Evolutionary conservation across 2,329 filamentous ascomycete genomes (phyloP), one percentile per base, ranked within the genome.

Genomic region (Chrysosporium keratinophilum): DNA sequence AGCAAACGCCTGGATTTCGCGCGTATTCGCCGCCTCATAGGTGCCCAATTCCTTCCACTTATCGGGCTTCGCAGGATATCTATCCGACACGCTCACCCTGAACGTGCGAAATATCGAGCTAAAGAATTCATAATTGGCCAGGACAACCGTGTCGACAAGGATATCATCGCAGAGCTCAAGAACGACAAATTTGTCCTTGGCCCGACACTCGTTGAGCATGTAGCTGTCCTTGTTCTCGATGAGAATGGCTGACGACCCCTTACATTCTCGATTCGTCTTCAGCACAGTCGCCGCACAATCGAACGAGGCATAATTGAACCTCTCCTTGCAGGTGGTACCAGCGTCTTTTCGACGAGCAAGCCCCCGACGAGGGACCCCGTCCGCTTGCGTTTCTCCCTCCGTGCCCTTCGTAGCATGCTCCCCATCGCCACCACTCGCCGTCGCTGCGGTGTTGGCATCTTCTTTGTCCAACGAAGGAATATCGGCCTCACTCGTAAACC

Each of bases 91-190:
- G 66, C 88, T 94, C 61, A 97, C 82, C 50, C 87, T 80, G 68
- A 98, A 96, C 46, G 84, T 86, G 51, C 89, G 85, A 62, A 97
- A 87, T 79, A 95, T 96, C 66, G 89, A 96, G 53, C 89, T 95
- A 75, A 98, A 98, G 74, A 98, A 98, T 69, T 98, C 93, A 63
- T 94, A 98, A 67, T 98, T 98, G 57, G 91, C 93, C 52, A 98
- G 77, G n/a, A 97, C 93, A 40, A 98, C 78, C 0, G 93, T 98
- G 66, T 98, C 93, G 55, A 98, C 86, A 43, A 95, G 78, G 43
- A 84, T 85, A 60, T 83, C 80, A 62, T 95, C 88, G 68, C 88
- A 97, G 31, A 98, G 77, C 71, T 98, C 93, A 56, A 98, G 82
- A 56, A 97, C 90, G 58, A 97, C 78, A 65, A 94, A 96, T 69